Conservation (phyloP, 2,329 filamentous ascomycete genomes). For the Fonsecaea pedrosoi region DNA sequence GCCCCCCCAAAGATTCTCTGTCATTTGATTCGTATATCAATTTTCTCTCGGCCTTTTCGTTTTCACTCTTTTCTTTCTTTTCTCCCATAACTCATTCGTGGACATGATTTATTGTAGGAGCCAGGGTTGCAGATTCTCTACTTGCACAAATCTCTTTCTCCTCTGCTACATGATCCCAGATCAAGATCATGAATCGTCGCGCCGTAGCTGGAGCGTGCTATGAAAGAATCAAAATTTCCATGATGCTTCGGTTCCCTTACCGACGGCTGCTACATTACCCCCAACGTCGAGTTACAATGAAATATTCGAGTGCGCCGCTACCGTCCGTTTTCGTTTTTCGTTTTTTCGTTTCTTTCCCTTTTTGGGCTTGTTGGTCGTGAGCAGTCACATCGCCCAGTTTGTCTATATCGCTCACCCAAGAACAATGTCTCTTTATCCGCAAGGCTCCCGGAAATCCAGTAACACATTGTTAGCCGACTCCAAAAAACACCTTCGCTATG, state of each 20-base stretch:
- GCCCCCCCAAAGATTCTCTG: slow-evolving; percentile 35
- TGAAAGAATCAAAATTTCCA: slow-evolving; percentile 51
- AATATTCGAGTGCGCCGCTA: neutral
- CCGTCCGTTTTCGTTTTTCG: neutral
- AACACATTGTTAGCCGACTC: slow-evolving; percentile 20
- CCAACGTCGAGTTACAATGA: slow-evolving; percentile 12
- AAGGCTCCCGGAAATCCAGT: slow-evolving; percentile 4
- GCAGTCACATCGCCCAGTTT: neutral
- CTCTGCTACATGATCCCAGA: slow-evolving; percentile 70
- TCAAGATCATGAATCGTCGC: slow-evolving; percentile 47
- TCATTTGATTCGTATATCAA: slow-evolving; percentile 28
- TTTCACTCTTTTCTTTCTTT: slow-evolving; percentile 45
- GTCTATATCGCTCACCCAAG: slow-evolving; percentile 8
- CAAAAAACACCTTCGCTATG: slow-evolving; percentile 35
- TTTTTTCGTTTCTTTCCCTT: neutral
- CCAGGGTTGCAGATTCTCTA: slow-evolving; percentile 46
- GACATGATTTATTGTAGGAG: slow-evolving; percentile 73
- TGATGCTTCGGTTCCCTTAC: slow-evolving; percentile 70
- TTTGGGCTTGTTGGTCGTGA: neutral
- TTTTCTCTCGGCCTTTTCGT: slow-evolving; percentile 33
- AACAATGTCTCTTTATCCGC: slow-evolving; percentile 1
- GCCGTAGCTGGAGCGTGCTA: slow-evolving; percentile 71
- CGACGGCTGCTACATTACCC: slow-evolving; percentile 65
- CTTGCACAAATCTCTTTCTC: slow-evolving; percentile 56
- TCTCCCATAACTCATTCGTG: slow-evolving; percentile 63